Evolutionary conservation across 163 green algal species (phyloP), one percentile per base, ranked within the genome.

Genomic region (Scenedesmus sp.): DNA sequence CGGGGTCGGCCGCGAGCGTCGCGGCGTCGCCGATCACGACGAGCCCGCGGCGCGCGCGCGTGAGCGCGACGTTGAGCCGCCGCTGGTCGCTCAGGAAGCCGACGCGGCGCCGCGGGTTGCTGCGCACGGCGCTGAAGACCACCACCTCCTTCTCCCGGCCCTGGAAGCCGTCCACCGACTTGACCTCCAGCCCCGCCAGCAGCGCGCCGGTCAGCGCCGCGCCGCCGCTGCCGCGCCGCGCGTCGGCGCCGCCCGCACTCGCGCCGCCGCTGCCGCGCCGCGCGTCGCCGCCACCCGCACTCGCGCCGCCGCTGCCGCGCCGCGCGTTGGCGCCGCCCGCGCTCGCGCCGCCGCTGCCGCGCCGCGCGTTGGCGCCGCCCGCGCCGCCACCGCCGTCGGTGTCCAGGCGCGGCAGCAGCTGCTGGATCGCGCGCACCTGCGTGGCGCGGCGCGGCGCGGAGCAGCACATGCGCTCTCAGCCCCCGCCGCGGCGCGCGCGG

Each of bases 131-230:
- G 66, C 75, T 91, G 70, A 97, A 93, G 2, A 97, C 66, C 42
- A 97, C 94, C 0, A 93, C 90, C 80, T 97, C 91, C 83, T 98
- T 98, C 84, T 98, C 94, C 0, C 94, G 83, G 10, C 94, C 84
- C 84, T 92, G 83, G 71, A 91, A 92, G 13, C 90, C 88, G 54
- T 92, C 88, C 34, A 92, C 86, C 6, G 81, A 85, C 75, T 87
- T 88, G 15, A 91, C 72, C 67, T 91, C 86, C 26, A 90, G 75
- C 28, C 69, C 65, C 5, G 54, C n/a, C 57, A 76, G 34, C n/a
- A 62, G 11, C 2, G 13, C 28, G n/a, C n/a, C 34, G n/a, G 11
- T 44, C 15, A 13, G 22, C 36, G 3, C 15, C 3, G 14, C 39
- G 20, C 14, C 17, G 29, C 65, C 44, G 65, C 29, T 76, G 65